Base-by-base conservation (phyloP, 2,329 filamentous ascomycete species). In the Diplocarpon mali region DNA sequence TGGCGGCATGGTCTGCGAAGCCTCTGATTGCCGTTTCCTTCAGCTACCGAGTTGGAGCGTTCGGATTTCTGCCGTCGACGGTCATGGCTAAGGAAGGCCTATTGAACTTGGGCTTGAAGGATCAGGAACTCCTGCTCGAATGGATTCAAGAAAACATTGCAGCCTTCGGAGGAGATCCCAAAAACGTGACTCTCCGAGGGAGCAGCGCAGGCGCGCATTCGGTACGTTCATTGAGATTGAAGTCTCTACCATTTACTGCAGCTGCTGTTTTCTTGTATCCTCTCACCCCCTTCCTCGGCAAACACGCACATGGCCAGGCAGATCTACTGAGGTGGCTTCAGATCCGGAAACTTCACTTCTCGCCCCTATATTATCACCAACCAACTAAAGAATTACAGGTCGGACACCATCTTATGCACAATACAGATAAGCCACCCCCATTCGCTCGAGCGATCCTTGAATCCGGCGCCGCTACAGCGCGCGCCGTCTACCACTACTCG, bases 1-100 rank as follows among this genome's bases (percentile, higher is more conserved):
- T 84, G 62, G 72, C 81, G 12, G 68, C 72, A 5, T 80, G 73
- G 65, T 63, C 70, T 2, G 37, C 37, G n/a, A 51, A 56, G 37
- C 71, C 71, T 9, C 63, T 83, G 41, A 65, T 84, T 35, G 74
- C 67, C 29, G 69, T 81, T 40, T 73, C 69, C 58, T 73, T 80
- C 58, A 76, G 74, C 61, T 78, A 84, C 49, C 61, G 82, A 9
- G 69, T 85, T 39, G 77, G 78, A 2, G 72, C 76, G 5, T 66
- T 86, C 57, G 85, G 85, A 0, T 88, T 90, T 62, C 62, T 85
- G 38, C 70, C 75, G 15, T 78, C 75, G 2, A 64, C 63, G 29
- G 13, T 78, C 71, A n/a, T 74, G 27, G 65, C 69, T 12, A 69
- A 69, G 29, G 70, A 70, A 41, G 78, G 75, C 0, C 53, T 74